A percentile compares a stretch with the other conserved stretches of the same genome.
These are phyloP conservation scores for Thermoascus crustaceus DNA, from an alignment of 2,329 filamentous ascomycete species.

Conservation along the genomic window DNA sequence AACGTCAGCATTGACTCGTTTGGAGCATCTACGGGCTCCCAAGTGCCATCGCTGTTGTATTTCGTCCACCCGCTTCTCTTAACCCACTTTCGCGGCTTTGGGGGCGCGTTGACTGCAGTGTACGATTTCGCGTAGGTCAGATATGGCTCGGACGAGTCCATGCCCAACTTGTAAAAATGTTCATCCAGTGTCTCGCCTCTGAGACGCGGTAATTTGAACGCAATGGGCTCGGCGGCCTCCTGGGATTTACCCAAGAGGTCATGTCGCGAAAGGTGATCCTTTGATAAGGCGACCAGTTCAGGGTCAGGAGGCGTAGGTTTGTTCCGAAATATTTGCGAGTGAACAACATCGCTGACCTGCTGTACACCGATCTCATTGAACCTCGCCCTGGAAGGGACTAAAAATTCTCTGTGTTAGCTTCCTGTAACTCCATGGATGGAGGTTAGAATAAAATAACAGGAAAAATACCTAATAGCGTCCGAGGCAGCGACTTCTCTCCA, in stretches of 20 bases:
- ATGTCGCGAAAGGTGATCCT: conserved; percentile 74
- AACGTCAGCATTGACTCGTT: conserved; percentile 79
- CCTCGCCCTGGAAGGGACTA: conserved; percentile 49
- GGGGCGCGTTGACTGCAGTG: conserved; percentile 50
- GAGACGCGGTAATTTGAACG: conserved; percentile 73
- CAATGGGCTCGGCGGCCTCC: conserved; percentile 65
- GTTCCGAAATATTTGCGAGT: conserved; percentile 70
- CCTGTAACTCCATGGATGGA: neutral
- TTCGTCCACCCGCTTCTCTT: conserved; percentile 86
- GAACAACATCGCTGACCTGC: conserved; percentile 77
- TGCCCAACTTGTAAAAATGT: conserved; percentile 82
- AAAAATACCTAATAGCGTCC: conserved; percentile 23
- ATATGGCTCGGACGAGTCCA: conserved; percentile 81
- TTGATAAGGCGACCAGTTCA: conserved; percentile 70
- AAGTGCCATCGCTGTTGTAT: conserved; percentile 66
- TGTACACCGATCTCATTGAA: conserved; percentile 93
- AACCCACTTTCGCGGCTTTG: conserved; percentile 64
- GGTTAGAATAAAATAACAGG: neutral
- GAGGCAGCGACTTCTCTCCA: conserved; percentile 5
- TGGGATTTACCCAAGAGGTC: conserved; percentile 85
- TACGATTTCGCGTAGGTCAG: conserved; percentile 68
- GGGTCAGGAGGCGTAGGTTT: conserved; percentile 48
- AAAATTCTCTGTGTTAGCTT: neutral
- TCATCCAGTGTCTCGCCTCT: conserved; percentile 80
- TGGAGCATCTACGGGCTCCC: conserved; percentile 66